Evolutionary conservation across 2,329 filamentous ascomycete species (phyloP).

Genomic region (Fusarium fujikuroi): DNA sequence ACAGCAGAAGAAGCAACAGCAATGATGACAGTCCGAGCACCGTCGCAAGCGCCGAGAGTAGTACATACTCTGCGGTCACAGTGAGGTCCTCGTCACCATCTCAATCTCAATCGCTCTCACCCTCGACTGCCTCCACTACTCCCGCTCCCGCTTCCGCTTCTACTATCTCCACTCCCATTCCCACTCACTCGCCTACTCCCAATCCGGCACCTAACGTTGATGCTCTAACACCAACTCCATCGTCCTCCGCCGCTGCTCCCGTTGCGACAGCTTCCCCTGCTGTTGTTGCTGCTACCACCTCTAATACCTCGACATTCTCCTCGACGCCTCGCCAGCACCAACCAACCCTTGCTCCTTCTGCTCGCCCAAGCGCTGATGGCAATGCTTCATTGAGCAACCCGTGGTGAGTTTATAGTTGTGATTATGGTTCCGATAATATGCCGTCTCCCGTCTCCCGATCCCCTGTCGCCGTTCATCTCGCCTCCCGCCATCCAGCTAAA

Average conservation of each 20-base stretch:
- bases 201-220: conserved; percentile 32
- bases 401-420: conserved; percentile 38
- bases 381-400: conserved; percentile 42
- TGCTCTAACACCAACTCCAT: conserved; percentile 32
- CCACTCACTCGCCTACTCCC: conserved; percentile 42
- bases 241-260: conserved; percentile 31
- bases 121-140: conserved; percentile 44
- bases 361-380: conserved; percentile 39
- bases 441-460: conserved; percentile 29
- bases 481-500: conserved; percentile 32
- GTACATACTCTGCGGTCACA: conserved; percentile 74
- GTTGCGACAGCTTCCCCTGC: conserved; percentile 32
- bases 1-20: background rate
- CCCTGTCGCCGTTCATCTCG: conserved; percentile 32
- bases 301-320: conserved; percentile 21
- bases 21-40: background rate
- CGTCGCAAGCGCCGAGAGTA: conserved; percentile 69
- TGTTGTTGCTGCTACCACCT: conserved; percentile 12
- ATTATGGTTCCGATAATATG: conserved; percentile 14
- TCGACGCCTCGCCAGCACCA: conserved; percentile 37
- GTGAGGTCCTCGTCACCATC: conserved; percentile 59
- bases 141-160: conserved; percentile 47
- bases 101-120: conserved; percentile 35
- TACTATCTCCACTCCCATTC: conserved; percentile 50
- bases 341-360: conserved; percentile 22